Evolutionary conservation across 2,329 filamentous ascomycete genomes (phyloP), one percentile per base, ranked within the genome.

Genomic region (Myriosclerotinia duriaeana): DNA sequence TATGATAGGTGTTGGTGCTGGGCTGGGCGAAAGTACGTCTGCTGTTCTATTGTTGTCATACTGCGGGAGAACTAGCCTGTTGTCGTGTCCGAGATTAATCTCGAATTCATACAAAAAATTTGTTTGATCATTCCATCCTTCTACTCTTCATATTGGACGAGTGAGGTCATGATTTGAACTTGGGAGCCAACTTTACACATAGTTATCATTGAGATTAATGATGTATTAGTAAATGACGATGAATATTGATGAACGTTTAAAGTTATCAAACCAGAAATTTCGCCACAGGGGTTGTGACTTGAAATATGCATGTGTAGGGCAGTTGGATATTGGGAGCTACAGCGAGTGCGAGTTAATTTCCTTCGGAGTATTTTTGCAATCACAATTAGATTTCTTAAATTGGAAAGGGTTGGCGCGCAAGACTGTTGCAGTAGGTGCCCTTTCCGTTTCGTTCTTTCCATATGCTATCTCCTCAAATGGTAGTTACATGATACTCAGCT

Each of bases 391-490:
- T 12, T 5, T 26, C 20, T 12, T 36, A 14, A 61, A 50, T 17
- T 6, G 15, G 58, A 48, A 61, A 26, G 44, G 11, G n/a, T 11
- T 50, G 2, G n/a, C 15, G 4, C 8, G 11, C 5, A 52, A 52
- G 3, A 26, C 9, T 50, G 30, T 40, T 40, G 5, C 22, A 34
- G 30, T 34, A n/a, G 9, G 17, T 44, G 30, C 9, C 2, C 11
- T 34, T 42, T 40, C 38, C 17, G 11, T 54, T 63, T 53, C 36
- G 60, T 42, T 26, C 60, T 12, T 63, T 36, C 59, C 36, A 40
- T 17, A 2, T 40, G 40, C 12, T 38, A 26, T 34, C 40, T 34
- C 46, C 38, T 36, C 26, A 38, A 38, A 26, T 50, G 14, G 6
- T 17, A 38, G 34, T n/a, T 9, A 26, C 15, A 50, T 20, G 14